Base-by-base conservation (phyloP, 257 asterid genomes). In the Penstemon davidsonii region DNA sequence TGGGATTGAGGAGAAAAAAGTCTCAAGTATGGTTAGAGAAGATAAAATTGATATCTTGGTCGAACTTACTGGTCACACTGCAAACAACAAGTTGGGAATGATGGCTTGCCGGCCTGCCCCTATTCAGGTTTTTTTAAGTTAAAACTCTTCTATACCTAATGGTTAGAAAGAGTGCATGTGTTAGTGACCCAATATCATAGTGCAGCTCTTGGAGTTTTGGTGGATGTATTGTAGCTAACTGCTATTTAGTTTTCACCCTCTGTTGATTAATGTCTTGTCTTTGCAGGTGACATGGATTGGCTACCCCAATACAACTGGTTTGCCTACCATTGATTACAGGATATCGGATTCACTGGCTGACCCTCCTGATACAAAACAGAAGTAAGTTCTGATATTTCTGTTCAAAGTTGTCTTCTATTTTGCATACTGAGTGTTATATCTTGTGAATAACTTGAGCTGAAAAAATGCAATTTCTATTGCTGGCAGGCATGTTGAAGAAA, bases 101-200 rank as follows among this genome's bases (percentile, higher is more conserved):
- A 83, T 94, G 98, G 96, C 99, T 73, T 94, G 99, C 83, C 93
- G 91, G 52, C 98, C 99, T 68, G 96, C 98, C 7, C 98, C 99
- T 71, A 84, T 94, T 81, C 99, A 91, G 97, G 99, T 94, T 81
- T 52, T 64, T 62, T 68, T 66, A 55, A 68, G 49, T 44, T 49
- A 19, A 11, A 49, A n/a, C 62, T 41, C 53, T 33, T 64, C 39
- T 51, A 41, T 19, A 12, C 38, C 69, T 46, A 46, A 46, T 51
- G 44, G 33, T 25, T 25, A 25, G 33, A 25, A 25, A 25, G 33
- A 25, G 33, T 25, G 33, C 33, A 25, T 25, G 33, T 25, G 33
- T 25, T 25, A 25, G 33, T 25, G 33, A 25, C 2, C 33, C 33
- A 25, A 25, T 25, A 25, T 25, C 33, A 25, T 25, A 25, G 33